Conservation (phyloP, 441 rosid genomes). For the Erysimum cheiri region DNA sequence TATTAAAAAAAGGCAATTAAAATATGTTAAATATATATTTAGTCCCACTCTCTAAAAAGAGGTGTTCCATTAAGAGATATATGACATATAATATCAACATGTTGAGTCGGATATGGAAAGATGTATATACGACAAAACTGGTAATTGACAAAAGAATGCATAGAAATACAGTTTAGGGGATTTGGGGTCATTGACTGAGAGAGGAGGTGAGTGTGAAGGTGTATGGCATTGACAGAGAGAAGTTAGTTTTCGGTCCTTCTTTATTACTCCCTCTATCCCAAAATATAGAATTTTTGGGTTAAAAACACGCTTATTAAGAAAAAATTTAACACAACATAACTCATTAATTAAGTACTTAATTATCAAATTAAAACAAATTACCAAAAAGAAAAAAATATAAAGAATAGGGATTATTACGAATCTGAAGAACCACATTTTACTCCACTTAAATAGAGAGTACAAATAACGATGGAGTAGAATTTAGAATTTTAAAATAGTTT, state of each 20-base stretch:
- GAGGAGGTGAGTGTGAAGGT: constrained; percentile 14
- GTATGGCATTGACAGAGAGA: constrained; percentile 22
- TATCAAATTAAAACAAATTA: too few relatives aligned
- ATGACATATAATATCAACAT: not conserved
- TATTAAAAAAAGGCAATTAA: not conserved
- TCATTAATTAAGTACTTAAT: too few relatives aligned
- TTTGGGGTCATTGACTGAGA: constrained; percentile 27
- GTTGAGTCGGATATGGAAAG: constrained; percentile 19
- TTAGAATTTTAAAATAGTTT: too few relatives aligned
- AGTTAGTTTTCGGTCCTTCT: constrained; percentile 27
- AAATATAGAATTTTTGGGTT: too few relatives aligned
- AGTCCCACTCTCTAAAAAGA: not conserved
- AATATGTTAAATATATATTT: not conserved
- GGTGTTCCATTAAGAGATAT: not conserved
- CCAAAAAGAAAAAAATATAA: too few relatives aligned
- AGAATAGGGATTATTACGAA: too few relatives aligned
- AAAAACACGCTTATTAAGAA: too few relatives aligned
- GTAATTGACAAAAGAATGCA: constrained; percentile 2
- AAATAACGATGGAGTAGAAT: too few relatives aligned
- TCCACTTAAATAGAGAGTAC: too few relatives aligned
- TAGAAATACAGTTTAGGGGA: not conserved
- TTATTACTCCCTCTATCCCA: not conserved
- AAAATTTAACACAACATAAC: too few relatives aligned
- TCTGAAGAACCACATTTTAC: too few relatives aligned
- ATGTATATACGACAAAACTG: constrained; percentile 19